phyloP scores from a whole-genome alignment of 1,139 yeast species.

The Meyerozyma carpophila region DNA sequence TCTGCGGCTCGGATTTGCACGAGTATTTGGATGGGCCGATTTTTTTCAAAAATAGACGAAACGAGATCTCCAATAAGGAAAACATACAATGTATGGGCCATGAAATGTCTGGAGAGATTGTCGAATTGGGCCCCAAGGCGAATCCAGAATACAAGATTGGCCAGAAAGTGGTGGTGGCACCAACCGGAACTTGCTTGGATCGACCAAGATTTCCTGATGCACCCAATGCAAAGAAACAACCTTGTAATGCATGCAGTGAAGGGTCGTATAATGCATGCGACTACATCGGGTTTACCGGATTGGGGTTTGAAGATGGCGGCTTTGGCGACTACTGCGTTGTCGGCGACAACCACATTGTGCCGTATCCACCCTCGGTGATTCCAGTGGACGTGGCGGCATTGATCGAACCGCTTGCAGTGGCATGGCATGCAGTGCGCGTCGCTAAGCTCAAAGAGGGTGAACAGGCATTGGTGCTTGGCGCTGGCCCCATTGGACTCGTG shows the following conservation, averaged over 20 bases:
- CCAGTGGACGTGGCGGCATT: conserved; percentile 45
- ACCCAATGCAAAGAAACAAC: conserved; percentile 16
- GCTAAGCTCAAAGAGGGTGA: conserved; percentile 37
- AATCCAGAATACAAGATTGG: conserved; percentile 4
- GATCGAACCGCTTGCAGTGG: conserved; percentile 40
- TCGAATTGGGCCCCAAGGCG: conserved; percentile 5
- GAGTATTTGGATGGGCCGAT: conserved; percentile 50
- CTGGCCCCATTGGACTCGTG: conserved; percentile 61
- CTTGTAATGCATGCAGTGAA: conserved; percentile 37
- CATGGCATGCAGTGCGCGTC: conserved; percentile 43
- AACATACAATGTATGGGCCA: conserved; percentile 7
- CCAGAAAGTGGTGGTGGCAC: conserved; percentile 33
- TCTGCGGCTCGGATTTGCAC: conserved; percentile 56
- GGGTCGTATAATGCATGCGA: conserved; percentile 46
- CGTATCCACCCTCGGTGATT: conserved; percentile 24
- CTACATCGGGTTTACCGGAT: conserved; percentile 36
- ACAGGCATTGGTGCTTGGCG: conserved; percentile 50
- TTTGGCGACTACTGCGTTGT: conserved; percentile 39
- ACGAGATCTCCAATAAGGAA: conserved; percentile 3
- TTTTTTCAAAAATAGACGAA: conserved; percentile 25
- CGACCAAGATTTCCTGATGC: conserved; percentile 22
- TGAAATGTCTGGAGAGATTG: conserved; percentile 6
- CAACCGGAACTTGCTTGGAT: conserved; percentile 48
- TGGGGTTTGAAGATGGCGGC: conserved; percentile 43
- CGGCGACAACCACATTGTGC: conserved; percentile 28